Evolutionary conservation across 176 grass and related monocot species (phyloP), one percentile per base, ranked within the genome.

Genomic region (Poa pratensis): DNA sequence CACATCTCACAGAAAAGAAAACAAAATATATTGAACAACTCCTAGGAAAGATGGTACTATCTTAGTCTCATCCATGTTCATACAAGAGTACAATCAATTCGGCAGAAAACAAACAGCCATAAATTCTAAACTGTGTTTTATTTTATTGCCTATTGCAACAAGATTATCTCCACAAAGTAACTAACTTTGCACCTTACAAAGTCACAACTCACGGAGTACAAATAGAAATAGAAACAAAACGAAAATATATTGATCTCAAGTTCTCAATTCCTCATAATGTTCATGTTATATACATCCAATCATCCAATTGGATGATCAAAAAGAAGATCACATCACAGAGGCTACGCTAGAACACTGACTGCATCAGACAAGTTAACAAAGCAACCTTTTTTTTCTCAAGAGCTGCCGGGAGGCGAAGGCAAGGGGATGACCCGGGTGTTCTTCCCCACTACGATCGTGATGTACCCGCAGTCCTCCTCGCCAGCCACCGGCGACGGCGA

Each of bases 281-380:
- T 84, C 85, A 77, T 81, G 60, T 24, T 91, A 91, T 91, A 37
- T 91, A 87, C 89, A 91, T 87, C 60, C 89, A 83, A 75, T 50
- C 39, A 80, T 84, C 58, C 80, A 83, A 80, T 75, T 68, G 88
- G 58, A 79, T 75, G 67, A 61, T 87, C 81, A 76, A 80, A 73
- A 85, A 83, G 32, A 50, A 75, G 48, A 80, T 73, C 58, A 80
- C 80, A 84, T 9, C 69, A 57, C 67, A 83, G 73, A 42, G 59
- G 60, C 80, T 80, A 87, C 67, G 72, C 84, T 75, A 87, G 55
- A 86, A 79, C 75, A 80, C 68, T 62, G 84, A 80, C 58, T 51
- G 88, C 61, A 75, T 43, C 23, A 74, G 73, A 78, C 50, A 68
- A 78, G 88, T 79, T 84, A 79, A 79, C 5, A 65, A 76, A 81